Percentiles rank a stretch among this genome's conserved stretches.
phyloP scores from a whole-genome alignment of 768 basidiomycete species.

The Rhodotorula taiwanensis region DNA sequence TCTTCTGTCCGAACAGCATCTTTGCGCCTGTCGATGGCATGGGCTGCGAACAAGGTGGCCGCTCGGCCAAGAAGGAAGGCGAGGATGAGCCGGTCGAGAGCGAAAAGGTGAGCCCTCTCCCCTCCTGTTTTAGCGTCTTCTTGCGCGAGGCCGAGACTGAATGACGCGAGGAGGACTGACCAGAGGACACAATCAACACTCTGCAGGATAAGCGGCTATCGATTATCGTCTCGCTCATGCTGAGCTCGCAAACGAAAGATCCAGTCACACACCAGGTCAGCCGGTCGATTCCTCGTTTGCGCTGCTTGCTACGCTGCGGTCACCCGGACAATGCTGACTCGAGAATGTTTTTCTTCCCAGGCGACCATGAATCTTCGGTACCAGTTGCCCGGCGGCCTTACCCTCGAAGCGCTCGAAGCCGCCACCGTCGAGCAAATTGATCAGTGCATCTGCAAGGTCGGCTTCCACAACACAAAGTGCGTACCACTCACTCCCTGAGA shows the following conservation, averaged over 20 bases:
- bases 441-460: constrained; percentile 29
- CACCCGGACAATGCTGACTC: constrained; percentile 64
- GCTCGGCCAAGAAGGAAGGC: constrained; percentile 50
- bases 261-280: constrained; percentile 31
- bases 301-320: constrained; percentile 67
- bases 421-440: constrained; percentile 59
- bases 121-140: not conserved
- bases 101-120: not conserved
- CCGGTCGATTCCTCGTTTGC: not conserved
- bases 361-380: constrained; percentile 67
- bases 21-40: constrained; percentile 86
- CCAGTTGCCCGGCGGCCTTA: constrained; percentile 71
- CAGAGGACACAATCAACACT: too few relatives aligned
- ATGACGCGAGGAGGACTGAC: not conserved
- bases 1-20: constrained; percentile 51
- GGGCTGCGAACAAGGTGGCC: constrained; percentile 73
- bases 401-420: constrained; percentile 60
- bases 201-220: constrained; percentile 69
- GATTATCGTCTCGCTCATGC: constrained; percentile 85
- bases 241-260: constrained; percentile 84
- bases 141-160: not conserved
- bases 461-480: constrained; percentile 38
- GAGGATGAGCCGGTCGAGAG: constrained; percentile 22
- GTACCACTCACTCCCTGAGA: not conserved
- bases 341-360: constrained; percentile 48